phyloP scores from a whole-genome alignment of 2,329 filamentous ascomycete genomes.

The Coleophoma eucalyptorum region DNA sequence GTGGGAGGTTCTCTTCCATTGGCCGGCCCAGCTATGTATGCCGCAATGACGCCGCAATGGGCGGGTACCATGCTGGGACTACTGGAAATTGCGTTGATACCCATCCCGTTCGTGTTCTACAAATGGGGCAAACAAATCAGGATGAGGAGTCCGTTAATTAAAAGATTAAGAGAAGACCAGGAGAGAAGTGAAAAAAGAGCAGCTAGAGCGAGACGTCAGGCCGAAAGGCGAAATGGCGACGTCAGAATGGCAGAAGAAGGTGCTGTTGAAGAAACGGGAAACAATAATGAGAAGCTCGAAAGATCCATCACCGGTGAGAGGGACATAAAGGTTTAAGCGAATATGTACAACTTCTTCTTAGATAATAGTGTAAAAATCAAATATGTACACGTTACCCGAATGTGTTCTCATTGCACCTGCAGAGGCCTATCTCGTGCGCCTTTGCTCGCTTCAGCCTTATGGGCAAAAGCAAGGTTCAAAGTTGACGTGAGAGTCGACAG shows the following conservation, averaged over 20 bases:
- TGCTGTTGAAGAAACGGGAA: slow-evolving; percentile 1
- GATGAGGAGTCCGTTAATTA: slow-evolving; percentile 42
- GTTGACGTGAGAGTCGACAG: too few relatives aligned
- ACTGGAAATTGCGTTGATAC: slow-evolving; percentile 69
- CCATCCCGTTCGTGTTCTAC: slow-evolving; percentile 79
- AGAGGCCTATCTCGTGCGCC: too few relatives aligned
- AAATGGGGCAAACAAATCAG: slow-evolving; percentile 51
- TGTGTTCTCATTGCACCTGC: too few relatives aligned
- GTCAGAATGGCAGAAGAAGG: slow-evolving; percentile 6
- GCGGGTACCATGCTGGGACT: slow-evolving; percentile 72
- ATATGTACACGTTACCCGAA: too few relatives aligned
- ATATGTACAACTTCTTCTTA: too few relatives aligned
- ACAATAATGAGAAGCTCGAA: background rate
- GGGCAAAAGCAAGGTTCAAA: too few relatives aligned
- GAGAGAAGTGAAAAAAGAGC: slow-evolving; percentile 19
- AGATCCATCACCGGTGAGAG: background rate
- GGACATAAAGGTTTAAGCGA: background rate
- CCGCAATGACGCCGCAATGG: slow-evolving; percentile 68
- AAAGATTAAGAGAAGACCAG: slow-evolving; percentile 29
- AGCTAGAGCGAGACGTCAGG: slow-evolving; percentile 9
- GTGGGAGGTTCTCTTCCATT: slow-evolving; percentile 78
- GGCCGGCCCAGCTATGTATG: slow-evolving; percentile 71
- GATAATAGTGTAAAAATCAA: too few relatives aligned
- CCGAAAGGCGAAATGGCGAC: slow-evolving; percentile 8
- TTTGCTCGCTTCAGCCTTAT: too few relatives aligned